Evolutionary conservation across 2,329 filamentous ascomycete genomes (phyloP), one percentile per base, ranked within the genome.

Genomic region (Xylariomycetidae sp.): DNA sequence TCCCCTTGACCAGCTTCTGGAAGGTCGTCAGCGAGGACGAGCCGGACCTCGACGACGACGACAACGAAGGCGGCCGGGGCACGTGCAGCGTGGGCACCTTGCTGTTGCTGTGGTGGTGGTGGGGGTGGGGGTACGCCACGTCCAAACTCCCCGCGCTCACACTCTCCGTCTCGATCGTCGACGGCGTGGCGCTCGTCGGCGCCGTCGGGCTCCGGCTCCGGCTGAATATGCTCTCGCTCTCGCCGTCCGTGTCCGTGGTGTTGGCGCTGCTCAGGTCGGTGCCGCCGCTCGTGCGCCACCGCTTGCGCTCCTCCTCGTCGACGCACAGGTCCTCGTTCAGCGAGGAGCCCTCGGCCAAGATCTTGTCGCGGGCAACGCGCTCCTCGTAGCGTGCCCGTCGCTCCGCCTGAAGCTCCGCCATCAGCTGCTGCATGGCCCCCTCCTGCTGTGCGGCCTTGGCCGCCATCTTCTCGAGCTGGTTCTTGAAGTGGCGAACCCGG

Each of bases 391-490:
- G 59, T 2, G 63, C 55, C 37, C 59, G 65, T 49, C 67, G 73
- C 54, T 82, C 76, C 2, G 61, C 63, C 3, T 62, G 63, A 13
- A 79, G 55, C 37, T 73, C 69, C n/a, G 60, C 61, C 26, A 70
- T 57, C n/a, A 77, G 53, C 17, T 66, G 57, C 29, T 63, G 60
- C 50, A 77, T 72, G 3, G 61, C 61, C 6, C 56, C 45, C 45
- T 82, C 75, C 41, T 76, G 72, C 45, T 77, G 70, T 3, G 64
- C 60, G 1, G 71, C 70, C 44, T 67, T 67, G 12, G 54, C 57
- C 2, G 73, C 71, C 65, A 82, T 75, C 30, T 69, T 70, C 43
- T 81, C 73, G 1, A 83, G 63, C 51, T 82, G 77, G 45, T 67
- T 63, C 52, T 74, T 76, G 25, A 82, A 63, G 45, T 75, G 68